These are phyloP conservation scores for Penicillium sp. DNA, from an alignment of 2,329 filamentous ascomycete species.

Conservation along the genomic window DNA sequence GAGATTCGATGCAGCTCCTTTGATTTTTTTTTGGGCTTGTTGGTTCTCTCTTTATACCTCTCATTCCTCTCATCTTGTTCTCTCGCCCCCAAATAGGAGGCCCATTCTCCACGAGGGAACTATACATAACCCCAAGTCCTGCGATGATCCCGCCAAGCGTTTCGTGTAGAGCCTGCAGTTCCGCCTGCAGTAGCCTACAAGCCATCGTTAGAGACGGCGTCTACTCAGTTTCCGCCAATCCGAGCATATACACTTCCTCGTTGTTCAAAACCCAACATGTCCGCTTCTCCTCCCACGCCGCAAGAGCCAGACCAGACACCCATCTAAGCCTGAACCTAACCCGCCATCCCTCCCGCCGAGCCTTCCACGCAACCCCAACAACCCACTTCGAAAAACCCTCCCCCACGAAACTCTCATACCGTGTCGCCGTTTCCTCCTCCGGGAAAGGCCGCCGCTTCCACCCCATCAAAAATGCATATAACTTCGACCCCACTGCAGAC, in stretches of 20 bases:
- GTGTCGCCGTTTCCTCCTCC: slow-evolving; percentile 65
- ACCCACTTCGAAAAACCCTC: slow-evolving; percentile 6
- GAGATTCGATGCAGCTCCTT: slow-evolving; percentile 1
- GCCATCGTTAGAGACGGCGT: slow-evolving; percentile 19
- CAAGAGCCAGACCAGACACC: neutral
- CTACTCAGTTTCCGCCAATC: slow-evolving; percentile 14
- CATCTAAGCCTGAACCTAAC: neutral
- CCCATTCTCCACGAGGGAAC: neutral
- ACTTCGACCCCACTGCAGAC: slow-evolving; percentile 52
- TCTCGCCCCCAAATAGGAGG: neutral
- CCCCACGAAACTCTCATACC: slow-evolving; percentile 50
- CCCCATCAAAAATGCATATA: slow-evolving; percentile 60
- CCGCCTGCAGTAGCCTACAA: slow-evolving; percentile 29
- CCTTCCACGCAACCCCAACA: slow-evolving; percentile 1
- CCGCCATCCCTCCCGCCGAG: neutral
- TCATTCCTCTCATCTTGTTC: neutral
- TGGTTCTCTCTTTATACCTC: neutral
- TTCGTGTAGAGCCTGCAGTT: slow-evolving; percentile 27
- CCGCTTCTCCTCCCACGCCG: neutral
- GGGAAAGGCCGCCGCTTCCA: slow-evolving; percentile 63
- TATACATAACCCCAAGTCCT: neutral
- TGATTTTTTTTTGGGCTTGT: slow-evolving; percentile 5
- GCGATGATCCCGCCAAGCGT: slow-evolving; percentile 27
- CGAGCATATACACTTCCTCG: neutral
- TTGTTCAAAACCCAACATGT: neutral